A percentile compares a stretch with the other conserved stretches of the same genome.
Conservation (phyloP, 768 basidiomycete species). For the Dentipellis sp. region DNA sequence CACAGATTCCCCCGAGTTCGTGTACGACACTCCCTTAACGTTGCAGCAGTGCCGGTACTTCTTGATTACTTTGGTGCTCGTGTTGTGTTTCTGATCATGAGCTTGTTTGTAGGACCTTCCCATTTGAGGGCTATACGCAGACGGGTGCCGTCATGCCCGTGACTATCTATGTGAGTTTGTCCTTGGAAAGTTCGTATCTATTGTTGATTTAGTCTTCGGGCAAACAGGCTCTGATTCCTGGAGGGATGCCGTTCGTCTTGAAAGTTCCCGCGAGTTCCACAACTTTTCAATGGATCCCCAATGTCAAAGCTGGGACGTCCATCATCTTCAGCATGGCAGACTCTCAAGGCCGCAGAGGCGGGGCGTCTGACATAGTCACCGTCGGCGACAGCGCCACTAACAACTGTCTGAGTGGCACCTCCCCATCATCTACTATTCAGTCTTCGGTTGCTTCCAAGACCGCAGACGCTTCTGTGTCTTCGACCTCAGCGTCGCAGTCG, state of each 20-base stretch:
- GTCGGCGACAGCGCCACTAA: slow-evolving; percentile 39
- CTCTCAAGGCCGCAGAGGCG: slow-evolving; percentile 41
- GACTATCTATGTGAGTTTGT: too few species aligned
- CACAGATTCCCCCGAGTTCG: slow-evolving; percentile 32
- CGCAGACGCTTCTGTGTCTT: slow-evolving; percentile 17
- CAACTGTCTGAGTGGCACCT: slow-evolving; percentile 42
- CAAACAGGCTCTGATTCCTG: slow-evolving; percentile 35
- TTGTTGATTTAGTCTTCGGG: background rate
- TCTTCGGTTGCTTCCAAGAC: slow-evolving; percentile 1
- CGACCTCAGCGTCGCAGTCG: slow-evolving; percentile 3
- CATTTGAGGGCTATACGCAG: slow-evolving; percentile 26
- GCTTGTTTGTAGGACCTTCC: background rate
- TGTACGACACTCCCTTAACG: slow-evolving; percentile 40
- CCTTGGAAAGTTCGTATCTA: background rate
- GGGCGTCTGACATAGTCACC: slow-evolving; percentile 41
- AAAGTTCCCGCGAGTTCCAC: slow-evolving; percentile 28
- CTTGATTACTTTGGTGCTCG: background rate
- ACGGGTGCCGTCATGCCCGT: background rate
- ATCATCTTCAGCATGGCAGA: slow-evolving; percentile 52
- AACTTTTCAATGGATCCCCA: slow-evolving; percentile 38
- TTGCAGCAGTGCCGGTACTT: slow-evolving; percentile 55
- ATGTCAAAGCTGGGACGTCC: slow-evolving; percentile 48
- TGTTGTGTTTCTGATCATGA: background rate
- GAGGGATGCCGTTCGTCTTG: slow-evolving; percentile 42
- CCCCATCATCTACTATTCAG: slow-evolving; percentile 41